Base-by-base conservation (phyloP, 768 basidiomycete genomes). In the Phaeotremella skinneri region DNA sequence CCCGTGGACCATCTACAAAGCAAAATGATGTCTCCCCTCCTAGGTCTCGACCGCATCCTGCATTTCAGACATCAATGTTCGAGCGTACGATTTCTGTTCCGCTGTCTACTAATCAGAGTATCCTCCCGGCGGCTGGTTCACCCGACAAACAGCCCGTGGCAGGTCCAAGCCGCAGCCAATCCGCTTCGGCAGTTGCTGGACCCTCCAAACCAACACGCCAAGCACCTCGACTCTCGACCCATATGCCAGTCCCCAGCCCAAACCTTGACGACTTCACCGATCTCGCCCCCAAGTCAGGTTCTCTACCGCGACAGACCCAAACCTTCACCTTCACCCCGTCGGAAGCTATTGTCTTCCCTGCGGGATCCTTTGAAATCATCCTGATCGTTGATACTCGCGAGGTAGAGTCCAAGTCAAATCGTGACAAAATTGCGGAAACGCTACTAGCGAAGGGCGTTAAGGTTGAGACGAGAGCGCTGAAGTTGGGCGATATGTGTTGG, bases 401-500 rank as follows among this genome's bases (percentile, higher is more conserved):
- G 59, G 68, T 76, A 17, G 71, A 74, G 14, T 68, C 71, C 4
- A 68, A 69, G 43, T 62, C 57, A 2, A 69, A 71, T 56, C 48
- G 67, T 50, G 59, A 74, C 49, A 61, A 75, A 43, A 58, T 79
- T 42, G 45, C 63, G 14, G 72, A 77, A n/a, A 61, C 53, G 23
- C 59, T 79, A 3, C 21, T 41, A n/a, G 56, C 56, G 21, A 63
- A 64, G 31, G 78, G 79, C 6, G 61, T 79, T 21, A 59, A 59
- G 11, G 74, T 76, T 17, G 76, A 80, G 51, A 61, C 71, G 26
- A 56, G 74, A 43, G 71, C 78, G 21, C 61, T 81, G 53, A 66
- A 69, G n/a, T 52, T 81, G 17, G 80, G 80, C 1, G 80, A 81
- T 66, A 75, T 79, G 66, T 54, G 73, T 7, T 81, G 80, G 80